Evolutionary conservation across 495 filamentous ascomycete genomes (phyloP).

Genomic region (Xylaria palmicola): DNA sequence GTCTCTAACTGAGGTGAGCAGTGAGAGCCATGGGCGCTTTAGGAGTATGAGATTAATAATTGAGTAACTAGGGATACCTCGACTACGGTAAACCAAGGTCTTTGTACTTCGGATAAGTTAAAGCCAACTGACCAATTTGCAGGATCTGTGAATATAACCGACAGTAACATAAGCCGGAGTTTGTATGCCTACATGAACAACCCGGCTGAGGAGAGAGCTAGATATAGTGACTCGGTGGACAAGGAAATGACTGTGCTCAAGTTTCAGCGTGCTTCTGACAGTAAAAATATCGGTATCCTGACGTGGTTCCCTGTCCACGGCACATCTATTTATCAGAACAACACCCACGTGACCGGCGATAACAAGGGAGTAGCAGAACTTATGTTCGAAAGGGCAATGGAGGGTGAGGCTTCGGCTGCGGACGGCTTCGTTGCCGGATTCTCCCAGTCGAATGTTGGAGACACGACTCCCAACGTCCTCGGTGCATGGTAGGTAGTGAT

Average conservation of each 20-base stretch:
- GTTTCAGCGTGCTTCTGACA: constrained; percentile 61
- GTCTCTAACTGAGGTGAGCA: constrained; percentile 62
- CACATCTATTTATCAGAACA: constrained; percentile 88
- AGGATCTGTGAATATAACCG: constrained; percentile 40
- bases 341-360: constrained; percentile 88
- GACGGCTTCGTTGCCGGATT: constrained; percentile 83
- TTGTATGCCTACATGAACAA: constrained; percentile 88
- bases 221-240: constrained; percentile 69
- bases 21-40: not conserved
- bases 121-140: constrained; percentile 11
- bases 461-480: constrained; percentile 83
- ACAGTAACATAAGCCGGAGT: constrained; percentile 86
- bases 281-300: constrained; percentile 72
- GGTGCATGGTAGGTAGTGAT: constrained; percentile 58
- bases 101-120: not conserved
- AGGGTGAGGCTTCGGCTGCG: constrained; percentile 42
- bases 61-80: constrained; percentile 38
- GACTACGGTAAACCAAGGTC: constrained; percentile 36
- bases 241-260: constrained; percentile 82
- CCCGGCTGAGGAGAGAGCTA: constrained; percentile 71
- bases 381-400: constrained; percentile 74
- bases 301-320: constrained; percentile 94
- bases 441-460: constrained; percentile 90
- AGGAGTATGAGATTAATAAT: constrained; percentile 7
- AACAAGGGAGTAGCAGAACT: constrained; percentile 92